Conservation (phyloP, 208 protist species). For the Borovskyia barvae region DNA sequence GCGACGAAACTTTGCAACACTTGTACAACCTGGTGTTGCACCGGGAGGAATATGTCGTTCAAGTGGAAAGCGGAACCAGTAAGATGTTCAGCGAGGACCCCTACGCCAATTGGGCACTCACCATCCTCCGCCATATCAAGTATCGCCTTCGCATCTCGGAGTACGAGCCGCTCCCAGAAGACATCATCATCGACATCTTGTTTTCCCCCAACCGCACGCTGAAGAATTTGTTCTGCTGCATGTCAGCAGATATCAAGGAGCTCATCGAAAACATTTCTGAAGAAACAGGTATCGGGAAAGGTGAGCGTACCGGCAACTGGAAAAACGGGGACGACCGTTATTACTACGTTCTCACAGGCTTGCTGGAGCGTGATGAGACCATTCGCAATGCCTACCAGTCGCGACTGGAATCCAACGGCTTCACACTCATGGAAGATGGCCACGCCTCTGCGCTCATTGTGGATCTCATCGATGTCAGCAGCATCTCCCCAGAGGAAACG, state of each 20-base stretch:
- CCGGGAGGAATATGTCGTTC: constrained; percentile 82
- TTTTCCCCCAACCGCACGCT: constrained; percentile 74
- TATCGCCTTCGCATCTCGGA: constrained; percentile 27
- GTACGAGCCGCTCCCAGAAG: constrained; percentile 26
- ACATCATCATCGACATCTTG: constrained; percentile 71
- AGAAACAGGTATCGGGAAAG: constrained; percentile 15
- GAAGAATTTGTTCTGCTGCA: constrained; percentile 79
- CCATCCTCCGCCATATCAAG: constrained; percentile 54
- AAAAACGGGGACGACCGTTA: constrained; percentile 70
- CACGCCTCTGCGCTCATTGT: constrained; percentile 66
- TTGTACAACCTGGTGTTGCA: constrained; percentile 75
- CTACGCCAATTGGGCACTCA: constrained; percentile 69
- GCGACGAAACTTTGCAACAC: constrained; percentile 35
- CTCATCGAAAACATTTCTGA: constrained; percentile 38
- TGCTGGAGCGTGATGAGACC: constrained; percentile 53
- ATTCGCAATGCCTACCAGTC: constrained; percentile 56
- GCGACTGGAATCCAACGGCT: constrained; percentile 56
- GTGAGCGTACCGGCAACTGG: constrained; percentile 28
- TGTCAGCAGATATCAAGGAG: constrained; percentile 41
- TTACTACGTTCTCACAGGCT: constrained; percentile 65
- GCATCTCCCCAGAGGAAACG: constrained; percentile 36
- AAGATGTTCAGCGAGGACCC: constrained; percentile 62
- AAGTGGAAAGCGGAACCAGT: constrained; percentile 46
- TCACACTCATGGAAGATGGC: constrained; percentile 73
- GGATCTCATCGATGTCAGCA: constrained; percentile 68